Conservation (phyloP, 129 eudicot species). For the Flaveria sonorensis region DNA sequence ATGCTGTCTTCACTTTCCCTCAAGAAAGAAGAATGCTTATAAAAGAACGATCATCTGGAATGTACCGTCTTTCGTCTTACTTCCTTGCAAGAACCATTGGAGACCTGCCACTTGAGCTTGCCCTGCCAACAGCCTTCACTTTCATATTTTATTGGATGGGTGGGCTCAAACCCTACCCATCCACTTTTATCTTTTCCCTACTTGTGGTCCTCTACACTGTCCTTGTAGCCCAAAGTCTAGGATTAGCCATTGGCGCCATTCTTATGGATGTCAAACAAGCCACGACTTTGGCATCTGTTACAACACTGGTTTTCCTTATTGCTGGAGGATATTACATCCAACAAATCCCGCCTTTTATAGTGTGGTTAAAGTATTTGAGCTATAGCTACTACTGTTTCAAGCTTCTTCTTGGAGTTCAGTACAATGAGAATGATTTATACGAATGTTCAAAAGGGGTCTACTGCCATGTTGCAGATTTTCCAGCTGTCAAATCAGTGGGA, state of each 20-base stretch:
- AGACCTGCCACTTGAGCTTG: conserved; percentile 90
- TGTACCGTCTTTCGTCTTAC: conserved; percentile 98
- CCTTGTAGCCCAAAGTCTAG: conserved; percentile 91
- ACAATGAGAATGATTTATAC: conserved; percentile 64
- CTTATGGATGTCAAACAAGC: conserved; percentile 98
- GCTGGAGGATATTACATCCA: conserved; percentile 97
- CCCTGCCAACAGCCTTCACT: conserved; percentile 93
- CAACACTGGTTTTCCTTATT: conserved; percentile 90
- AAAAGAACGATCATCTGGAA: conserved; percentile 94
- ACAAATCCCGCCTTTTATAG: conserved; percentile 87
- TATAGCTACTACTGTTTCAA: conserved; percentile 96
- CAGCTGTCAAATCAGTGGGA: conserved; percentile 79
- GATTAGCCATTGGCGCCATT: conserved; percentile 87
- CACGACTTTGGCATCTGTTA: conserved; percentile 92
- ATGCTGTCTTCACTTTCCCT: conserved; percentile 95
- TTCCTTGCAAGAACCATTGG: conserved; percentile 91
- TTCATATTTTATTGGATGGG: conserved; percentile 99
- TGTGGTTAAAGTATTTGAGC: conserved; percentile 93
- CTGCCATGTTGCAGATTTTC: conserved; percentile 80
- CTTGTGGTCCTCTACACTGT: conserved; percentile 87
- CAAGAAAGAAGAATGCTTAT: conserved; percentile 93
- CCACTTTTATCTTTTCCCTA: conserved; percentile 78
- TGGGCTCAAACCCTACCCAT: conserved; percentile 82
- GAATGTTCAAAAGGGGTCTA: conserved; percentile 73
- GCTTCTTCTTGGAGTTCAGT: conserved; percentile 93